Evolutionary conservation across 179 eudicot species (phyloP).

Genomic region (Silene coronaria): DNA sequence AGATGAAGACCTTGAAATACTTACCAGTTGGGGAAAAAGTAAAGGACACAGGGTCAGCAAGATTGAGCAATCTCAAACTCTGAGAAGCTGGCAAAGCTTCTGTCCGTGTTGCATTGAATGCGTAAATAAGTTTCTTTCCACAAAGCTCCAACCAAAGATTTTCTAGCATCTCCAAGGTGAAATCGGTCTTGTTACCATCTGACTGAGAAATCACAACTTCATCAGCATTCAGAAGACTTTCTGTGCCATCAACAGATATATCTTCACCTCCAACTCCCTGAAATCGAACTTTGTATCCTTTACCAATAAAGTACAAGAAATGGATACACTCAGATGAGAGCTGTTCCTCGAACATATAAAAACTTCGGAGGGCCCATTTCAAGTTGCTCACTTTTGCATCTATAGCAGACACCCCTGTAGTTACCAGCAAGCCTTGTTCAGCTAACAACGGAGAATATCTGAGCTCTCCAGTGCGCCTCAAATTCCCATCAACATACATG

Average conservation of each 20-base stretch:
- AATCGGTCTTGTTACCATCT: conserved; percentile 60
- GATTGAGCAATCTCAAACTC: conserved; percentile 74
- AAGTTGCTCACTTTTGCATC: conserved; percentile 54
- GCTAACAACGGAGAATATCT: conserved; percentile 65
- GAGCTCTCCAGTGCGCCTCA: conserved; percentile 66
- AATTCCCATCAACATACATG: conserved; percentile 72
- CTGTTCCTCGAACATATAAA: conserved; percentile 79
- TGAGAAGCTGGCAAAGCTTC: conserved; percentile 67
- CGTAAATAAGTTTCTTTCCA: conserved; percentile 81
- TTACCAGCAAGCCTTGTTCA: conserved; percentile 68
- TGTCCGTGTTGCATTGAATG: conserved; percentile 79
- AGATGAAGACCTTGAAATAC: conserved; percentile 11
- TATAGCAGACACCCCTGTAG: conserved; percentile 62
- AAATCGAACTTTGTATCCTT: conserved; percentile 74
- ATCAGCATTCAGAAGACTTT: conserved; percentile 41
- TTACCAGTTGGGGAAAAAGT: conserved; percentile 71
- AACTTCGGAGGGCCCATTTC: conserved; percentile 74
- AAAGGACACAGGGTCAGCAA: conserved; percentile 73
- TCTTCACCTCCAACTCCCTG: conserved; percentile 76
- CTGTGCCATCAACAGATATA: conserved; percentile 42
- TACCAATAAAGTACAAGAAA: conserved; percentile 78
- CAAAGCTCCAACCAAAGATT: conserved; percentile 70
- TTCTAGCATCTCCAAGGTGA: conserved; percentile 67
- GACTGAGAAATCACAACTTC: conserved; percentile 46
- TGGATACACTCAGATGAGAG: conserved; percentile 64